These are phyloP conservation scores for Macrocybe gigantea DNA, from an alignment of 768 basidiomycete genomes.

Conservation along the genomic window DNA sequence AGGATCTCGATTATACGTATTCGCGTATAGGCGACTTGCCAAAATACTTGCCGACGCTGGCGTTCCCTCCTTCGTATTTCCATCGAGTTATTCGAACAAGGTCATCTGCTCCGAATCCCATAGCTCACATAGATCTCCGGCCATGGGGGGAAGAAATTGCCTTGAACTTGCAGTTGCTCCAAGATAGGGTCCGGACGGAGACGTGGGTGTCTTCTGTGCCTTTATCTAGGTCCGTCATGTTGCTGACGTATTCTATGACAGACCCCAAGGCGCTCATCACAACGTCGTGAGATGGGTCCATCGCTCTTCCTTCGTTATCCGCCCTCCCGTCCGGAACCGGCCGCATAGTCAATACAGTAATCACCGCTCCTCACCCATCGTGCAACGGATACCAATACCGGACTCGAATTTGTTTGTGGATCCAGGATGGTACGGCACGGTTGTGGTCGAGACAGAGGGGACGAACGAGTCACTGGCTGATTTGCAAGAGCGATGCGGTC, in stretches of 20 bases:
- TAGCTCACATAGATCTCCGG: constrained; percentile 67
- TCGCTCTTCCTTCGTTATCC: constrained; percentile 69
- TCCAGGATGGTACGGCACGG: constrained; percentile 76
- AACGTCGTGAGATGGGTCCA: constrained; percentile 85
- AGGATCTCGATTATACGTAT: constrained; percentile 87
- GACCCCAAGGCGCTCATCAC: constrained; percentile 74
- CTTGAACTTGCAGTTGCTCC: constrained; percentile 65
- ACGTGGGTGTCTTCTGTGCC: constrained; percentile 51
- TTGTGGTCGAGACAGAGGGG: constrained; percentile 82
- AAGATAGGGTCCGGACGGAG: constrained; percentile 72
- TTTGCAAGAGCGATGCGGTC: constrained; percentile 67
- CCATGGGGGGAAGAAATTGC: constrained; percentile 81
- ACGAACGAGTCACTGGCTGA: constrained; percentile 82
- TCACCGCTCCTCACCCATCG: constrained; percentile 16
- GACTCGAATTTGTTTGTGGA: constrained; percentile 58
- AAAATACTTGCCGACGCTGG: constrained; percentile 71
- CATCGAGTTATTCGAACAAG: constrained; percentile 76
- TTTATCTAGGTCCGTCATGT: not conserved
- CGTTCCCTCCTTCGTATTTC: constrained; percentile 86
- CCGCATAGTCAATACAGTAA: constrained; percentile 18
- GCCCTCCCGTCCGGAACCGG: constrained; percentile 30
- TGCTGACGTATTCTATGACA: constrained; percentile 20
- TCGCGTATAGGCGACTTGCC: constrained; percentile 73
- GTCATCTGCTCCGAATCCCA: constrained; percentile 44
- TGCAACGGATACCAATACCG: constrained; percentile 46